Evolutionary conservation across 169 alveolate genomes (phyloP).

Genomic region (Plasmodium gallinaceum): DNA sequence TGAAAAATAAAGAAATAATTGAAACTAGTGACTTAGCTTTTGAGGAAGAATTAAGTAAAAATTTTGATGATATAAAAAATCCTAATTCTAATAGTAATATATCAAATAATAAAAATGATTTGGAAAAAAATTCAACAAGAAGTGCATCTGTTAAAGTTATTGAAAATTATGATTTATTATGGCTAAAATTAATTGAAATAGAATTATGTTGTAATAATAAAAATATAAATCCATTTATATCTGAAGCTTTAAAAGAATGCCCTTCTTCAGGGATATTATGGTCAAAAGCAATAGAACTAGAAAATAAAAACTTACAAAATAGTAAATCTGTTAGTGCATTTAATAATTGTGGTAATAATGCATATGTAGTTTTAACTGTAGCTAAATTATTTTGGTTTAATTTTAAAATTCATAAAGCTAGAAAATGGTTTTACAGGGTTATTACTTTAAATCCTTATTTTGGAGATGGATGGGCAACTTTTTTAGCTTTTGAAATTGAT

Average conservation of each 20-base stretch:
- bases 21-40: conserved; percentile 67
- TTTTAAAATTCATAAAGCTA: conserved; percentile 93
- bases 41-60: conserved; percentile 73
- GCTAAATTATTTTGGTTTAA: conserved; percentile 95
- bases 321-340: conserved; percentile 94
- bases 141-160: conserved; percentile 76
- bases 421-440: conserved; percentile 96
- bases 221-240: conserved; percentile 91
- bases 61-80: conserved; percentile 76
- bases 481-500: conserved; percentile 93
- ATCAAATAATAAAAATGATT: conserved; percentile 22
- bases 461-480: conserved; percentile 97
- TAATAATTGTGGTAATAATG: conserved; percentile 94
- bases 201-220: conserved; percentile 94
- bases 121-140: conserved; percentile 77
- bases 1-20: conserved; percentile 77
- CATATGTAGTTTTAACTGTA: conserved; percentile 93
- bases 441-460: conserved; percentile 90
- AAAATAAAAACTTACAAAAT: conserved; percentile 83
- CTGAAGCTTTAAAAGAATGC: conserved; percentile 95
- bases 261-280: conserved; percentile 96
- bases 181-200: conserved; percentile 93
- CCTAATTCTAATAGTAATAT: conserved; percentile 15
- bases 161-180: conserved; percentile 89
- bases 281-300: conserved; percentile 95